Evolutionary conservation across 306 rosid species (phyloP), one percentile per base, ranked within the genome.

Genomic region (Prunus padus): DNA sequence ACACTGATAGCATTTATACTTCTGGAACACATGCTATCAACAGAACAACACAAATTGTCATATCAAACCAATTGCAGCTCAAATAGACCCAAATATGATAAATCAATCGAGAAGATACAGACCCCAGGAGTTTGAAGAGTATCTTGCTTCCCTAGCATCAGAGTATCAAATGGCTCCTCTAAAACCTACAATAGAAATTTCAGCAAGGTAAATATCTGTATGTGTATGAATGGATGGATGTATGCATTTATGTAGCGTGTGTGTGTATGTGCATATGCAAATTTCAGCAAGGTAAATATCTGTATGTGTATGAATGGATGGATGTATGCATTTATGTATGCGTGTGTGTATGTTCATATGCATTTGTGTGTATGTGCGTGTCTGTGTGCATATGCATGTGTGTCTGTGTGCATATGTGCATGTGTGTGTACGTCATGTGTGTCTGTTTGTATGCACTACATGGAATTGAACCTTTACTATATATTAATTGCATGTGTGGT

Each of bases 91-190:
- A 61, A 19, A 46, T 63, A 30, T n/a, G 44, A 18, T 40, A 62
- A 31, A 63, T 46, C 60, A 64, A 33, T 64, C 25, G 10, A 71
- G 76, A 67, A 83, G 78, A 54, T 67, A 81, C 95, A 51, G 33
- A 93, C 98, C 84, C 92, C 93, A 12, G 91, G 97, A 69, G 95
- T 90, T 80, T 57, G 88, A 44, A 89, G 84, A 69, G 78, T 82
- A 42, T 90, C 95, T 49, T 87, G 86, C 84, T 81, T 82, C 61
- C 85, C 89, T 4, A 79, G 71, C 74, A 81, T 78, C 82, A 85
- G 84, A 62, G 80, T 76, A 75, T 89, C 97, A 37, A 89, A 83
- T 67, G 87, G 89, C 78, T 91, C 97, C 78, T 87, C 90, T 64
- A 85, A 66, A 80, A 79, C 87, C 98, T 93, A 82, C 49, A 84